phyloP scores from a whole-genome alignment of 192 early-diverging fungal genomes.

The Tieghemiomyces parasiticus region DNA sequence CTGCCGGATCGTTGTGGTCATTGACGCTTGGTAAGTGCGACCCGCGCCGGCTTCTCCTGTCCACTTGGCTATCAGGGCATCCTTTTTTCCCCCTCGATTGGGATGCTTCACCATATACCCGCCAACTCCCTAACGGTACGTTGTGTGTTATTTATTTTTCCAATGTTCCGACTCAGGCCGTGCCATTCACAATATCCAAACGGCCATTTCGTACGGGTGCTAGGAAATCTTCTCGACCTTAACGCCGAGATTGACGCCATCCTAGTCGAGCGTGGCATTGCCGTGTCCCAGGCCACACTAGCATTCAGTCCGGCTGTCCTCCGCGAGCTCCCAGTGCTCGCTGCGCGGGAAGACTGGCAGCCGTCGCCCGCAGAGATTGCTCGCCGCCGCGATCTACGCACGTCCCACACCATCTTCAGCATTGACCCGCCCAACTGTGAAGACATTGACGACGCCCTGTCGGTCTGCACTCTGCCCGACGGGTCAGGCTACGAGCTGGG shows the following conservation, averaged over 20 bases:
- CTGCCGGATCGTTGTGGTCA: slow-evolving; percentile 53
- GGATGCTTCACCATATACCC: too few relatives aligned
- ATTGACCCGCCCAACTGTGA: slow-evolving; percentile 65
- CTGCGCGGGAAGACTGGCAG: slow-evolving; percentile 31
- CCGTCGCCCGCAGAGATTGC: slow-evolving; percentile 22
- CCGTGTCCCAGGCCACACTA: slow-evolving; percentile 53
- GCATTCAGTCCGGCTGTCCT: slow-evolving; percentile 45
- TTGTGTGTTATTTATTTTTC: too few relatives aligned
- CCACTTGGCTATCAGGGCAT: too few relatives aligned
- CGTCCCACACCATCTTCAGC: slow-evolving; percentile 33
- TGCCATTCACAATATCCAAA: slow-evolving; percentile 57
- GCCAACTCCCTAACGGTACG: too few relatives aligned
- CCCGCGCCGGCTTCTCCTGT: too few relatives aligned
- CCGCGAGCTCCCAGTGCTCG: slow-evolving; percentile 50
- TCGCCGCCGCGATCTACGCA: slow-evolving; percentile 22
- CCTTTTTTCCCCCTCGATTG: too few relatives aligned
- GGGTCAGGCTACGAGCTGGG: slow-evolving; percentile 42
- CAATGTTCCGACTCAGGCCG: too few relatives aligned
- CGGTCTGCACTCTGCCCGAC: slow-evolving; percentile 18
- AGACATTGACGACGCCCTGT: slow-evolving; percentile 71
- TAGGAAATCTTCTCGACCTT: slow-evolving; percentile 46
- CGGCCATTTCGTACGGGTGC: slow-evolving; percentile 55
- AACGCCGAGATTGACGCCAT: slow-evolving; percentile 64
- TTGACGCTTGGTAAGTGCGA: slow-evolving; percentile 57
- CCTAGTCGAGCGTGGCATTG: slow-evolving; percentile 59